Evolutionary conservation across 78 protist genomes (phyloP).

Genomic region (Pelomyxa schiedti): DNA sequence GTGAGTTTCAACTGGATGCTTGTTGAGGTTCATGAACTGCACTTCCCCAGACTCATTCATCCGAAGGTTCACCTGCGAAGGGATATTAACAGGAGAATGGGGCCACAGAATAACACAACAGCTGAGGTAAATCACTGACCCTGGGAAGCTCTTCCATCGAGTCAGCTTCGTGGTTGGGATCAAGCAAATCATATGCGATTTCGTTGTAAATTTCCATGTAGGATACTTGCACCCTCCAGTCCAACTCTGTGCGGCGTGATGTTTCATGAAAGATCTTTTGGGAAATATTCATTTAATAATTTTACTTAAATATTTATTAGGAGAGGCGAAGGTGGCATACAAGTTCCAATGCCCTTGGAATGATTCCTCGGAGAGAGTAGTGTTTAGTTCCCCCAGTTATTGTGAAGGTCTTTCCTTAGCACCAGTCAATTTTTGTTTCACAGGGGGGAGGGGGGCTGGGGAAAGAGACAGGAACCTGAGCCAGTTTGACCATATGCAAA

Average conservation of each 20-base stretch:
- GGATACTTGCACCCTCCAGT: slow-evolving; percentile 20
- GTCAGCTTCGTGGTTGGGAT: slow-evolving; percentile 15
- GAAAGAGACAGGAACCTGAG: too few species aligned
- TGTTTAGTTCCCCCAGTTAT: slow-evolving; percentile 25
- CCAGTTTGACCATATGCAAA: slow-evolving; percentile 65
- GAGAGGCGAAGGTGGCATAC: slow-evolving; percentile 20
- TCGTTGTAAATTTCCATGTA: slow-evolving; percentile 71
- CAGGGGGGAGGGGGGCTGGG: too few species aligned
- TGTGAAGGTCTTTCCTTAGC: background rate
- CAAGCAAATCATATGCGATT: slow-evolving; percentile 51
- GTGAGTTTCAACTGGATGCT: background rate
- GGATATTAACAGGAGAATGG: background rate
- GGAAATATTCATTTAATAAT: too few species aligned
- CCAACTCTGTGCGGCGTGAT: background rate
- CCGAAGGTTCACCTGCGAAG: background rate
- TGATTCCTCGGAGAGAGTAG: slow-evolving; percentile 56
- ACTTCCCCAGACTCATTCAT: slow-evolving; percentile 23
- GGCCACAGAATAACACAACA: background rate
- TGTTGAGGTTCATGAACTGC: slow-evolving; percentile 1
- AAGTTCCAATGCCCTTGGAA: slow-evolving; percentile 39
- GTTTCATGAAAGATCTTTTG: too few species aligned
- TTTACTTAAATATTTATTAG: too few species aligned
- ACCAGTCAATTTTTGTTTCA: too few species aligned
- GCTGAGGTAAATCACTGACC: background rate
- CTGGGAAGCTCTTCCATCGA: slow-evolving; percentile 37